Percentiles rank a stretch among this genome's conserved stretches.
Conservation (phyloP, 805 yeast genomes). For the Metschnikowia peoriensis region DNA sequence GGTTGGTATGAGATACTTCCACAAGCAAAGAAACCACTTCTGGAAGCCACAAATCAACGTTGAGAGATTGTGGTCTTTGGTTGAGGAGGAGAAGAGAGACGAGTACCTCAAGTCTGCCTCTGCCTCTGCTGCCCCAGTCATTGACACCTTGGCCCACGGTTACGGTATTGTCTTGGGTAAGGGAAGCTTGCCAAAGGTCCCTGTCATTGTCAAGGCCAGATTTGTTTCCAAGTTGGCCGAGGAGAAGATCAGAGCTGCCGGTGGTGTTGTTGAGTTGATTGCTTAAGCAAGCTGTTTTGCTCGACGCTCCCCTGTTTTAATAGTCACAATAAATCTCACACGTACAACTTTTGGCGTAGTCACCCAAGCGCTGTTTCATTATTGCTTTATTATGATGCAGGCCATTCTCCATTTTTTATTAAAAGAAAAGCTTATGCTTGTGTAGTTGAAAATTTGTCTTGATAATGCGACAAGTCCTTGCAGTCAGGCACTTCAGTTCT, state of each 20-base stretch:
- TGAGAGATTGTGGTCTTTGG: constrained; percentile 97
- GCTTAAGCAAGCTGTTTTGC: constrained; percentile 57
- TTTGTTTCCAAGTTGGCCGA: constrained; percentile 98
- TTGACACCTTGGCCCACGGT: constrained; percentile 98
- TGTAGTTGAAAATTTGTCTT: too few species aligned
- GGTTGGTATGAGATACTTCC: constrained; percentile 99
- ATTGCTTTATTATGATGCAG: too few species aligned
- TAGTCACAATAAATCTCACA: constrained; percentile 19
- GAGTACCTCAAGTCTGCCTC: constrained; percentile 83
- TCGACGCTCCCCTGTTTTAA: constrained; percentile 16
- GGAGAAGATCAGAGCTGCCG: constrained; percentile 99
- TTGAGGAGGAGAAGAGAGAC: constrained; percentile 92
- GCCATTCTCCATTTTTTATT: too few species aligned
- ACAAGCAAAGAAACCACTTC: constrained; percentile 89
- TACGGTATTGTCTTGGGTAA: constrained; percentile 99
- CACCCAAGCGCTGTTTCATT: too few species aligned
- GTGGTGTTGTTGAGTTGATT: constrained; percentile 99
- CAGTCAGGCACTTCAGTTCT: too few species aligned
- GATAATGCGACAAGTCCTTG: not conserved
- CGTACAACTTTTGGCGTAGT: not conserved
- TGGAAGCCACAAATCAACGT: constrained; percentile 98
- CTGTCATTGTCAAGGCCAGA: constrained; percentile 99
- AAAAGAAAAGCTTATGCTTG: not conserved
- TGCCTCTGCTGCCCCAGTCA: constrained; percentile 93
- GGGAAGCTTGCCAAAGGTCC: constrained; percentile 97